Base-by-base conservation (phyloP, 1,139 yeast species). In the Pichia kudriavzevii region DNA sequence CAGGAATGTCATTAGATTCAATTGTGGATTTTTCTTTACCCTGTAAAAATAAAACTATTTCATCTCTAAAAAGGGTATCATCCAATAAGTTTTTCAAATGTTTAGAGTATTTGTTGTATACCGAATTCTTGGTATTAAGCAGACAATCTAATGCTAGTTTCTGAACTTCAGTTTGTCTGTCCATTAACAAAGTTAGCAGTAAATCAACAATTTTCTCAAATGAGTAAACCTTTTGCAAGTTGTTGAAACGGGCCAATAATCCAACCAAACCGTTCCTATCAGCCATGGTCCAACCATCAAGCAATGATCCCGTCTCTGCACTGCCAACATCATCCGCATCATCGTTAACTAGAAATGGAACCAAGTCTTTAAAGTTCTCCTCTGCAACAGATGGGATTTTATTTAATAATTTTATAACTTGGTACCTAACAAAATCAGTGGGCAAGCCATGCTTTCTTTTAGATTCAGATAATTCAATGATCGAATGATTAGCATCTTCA, bases 21-120 rank as follows among this genome's bases (percentile, higher is more conserved):
- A 87, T 66, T 2, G 62, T 59, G 7, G 67, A 67, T n/a, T 70
- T 64, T n/a, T 68, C 75, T 5, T 58, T 61, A 31, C 64, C 61
- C 25, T 64, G 63, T 24, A 84, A 61, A 31, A 91, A 67, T 23
- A 70, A 72, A 22, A 83, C 64, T 23, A 88, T 62, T 56, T 88
- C 96, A 56, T 93, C 98, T 41, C 85, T 75, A 60, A 85, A 88
- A 17, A 79, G 64, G 2, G 84, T 72, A 44, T 87, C 95, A 53
- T 88, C 95, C 21, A 91, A 62, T 39, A 93, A 60, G 46, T 82
- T 87, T 35, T 63, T 69, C 49, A 93, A 63, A 45, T 79, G 79
- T 44, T 82, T 95, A 41, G 68, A 66, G 53, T 87, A 88, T 54
- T 79, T 82, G 36, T 67, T 67, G 22, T 84, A 60, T 2, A 66